Percentiles rank a stretch among this genome's conserved stretches.
These are phyloP conservation scores for Botrytis medusae DNA, from an alignment of 2,329 filamentous ascomycete species.

Conservation along the genomic window DNA sequence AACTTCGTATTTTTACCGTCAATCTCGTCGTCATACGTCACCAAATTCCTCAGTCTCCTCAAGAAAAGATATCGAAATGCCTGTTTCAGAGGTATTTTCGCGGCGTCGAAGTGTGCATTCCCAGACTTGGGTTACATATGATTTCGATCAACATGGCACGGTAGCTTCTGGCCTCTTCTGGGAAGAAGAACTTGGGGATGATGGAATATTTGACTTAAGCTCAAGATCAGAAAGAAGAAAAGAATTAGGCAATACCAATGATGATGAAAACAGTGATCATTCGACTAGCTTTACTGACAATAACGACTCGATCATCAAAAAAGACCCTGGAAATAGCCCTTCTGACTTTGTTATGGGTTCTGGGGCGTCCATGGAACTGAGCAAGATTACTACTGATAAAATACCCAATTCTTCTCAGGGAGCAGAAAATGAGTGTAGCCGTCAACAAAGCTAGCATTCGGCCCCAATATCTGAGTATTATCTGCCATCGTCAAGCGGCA, in stretches of 20 bases:
- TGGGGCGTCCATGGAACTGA: too few species aligned
- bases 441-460: too few species aligned
- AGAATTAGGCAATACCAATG: neutral
- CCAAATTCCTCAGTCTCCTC: neutral
- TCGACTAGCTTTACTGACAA: neutral
- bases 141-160: neutral
- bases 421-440: too few species aligned
- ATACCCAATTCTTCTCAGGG: too few species aligned
- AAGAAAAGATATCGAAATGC: neutral
- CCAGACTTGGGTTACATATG: neutral
- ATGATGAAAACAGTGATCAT: neutral
- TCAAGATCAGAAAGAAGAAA: neutral
- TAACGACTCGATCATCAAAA: neutral
- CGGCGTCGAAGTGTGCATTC: neutral
- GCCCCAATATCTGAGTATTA: too few species aligned
- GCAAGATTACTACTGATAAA: too few species aligned
- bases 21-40: neutral
- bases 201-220: neutral
- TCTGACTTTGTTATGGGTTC: neutral
- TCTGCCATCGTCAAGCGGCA: too few species aligned
- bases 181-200: neutral
- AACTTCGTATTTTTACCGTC: neutral
- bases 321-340: neutral
- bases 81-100: rapidly evolving
- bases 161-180: neutral